Evolutionary conservation across 768 basidiomycete species (phyloP).

Genomic region (Serendipita vermifera): DNA sequence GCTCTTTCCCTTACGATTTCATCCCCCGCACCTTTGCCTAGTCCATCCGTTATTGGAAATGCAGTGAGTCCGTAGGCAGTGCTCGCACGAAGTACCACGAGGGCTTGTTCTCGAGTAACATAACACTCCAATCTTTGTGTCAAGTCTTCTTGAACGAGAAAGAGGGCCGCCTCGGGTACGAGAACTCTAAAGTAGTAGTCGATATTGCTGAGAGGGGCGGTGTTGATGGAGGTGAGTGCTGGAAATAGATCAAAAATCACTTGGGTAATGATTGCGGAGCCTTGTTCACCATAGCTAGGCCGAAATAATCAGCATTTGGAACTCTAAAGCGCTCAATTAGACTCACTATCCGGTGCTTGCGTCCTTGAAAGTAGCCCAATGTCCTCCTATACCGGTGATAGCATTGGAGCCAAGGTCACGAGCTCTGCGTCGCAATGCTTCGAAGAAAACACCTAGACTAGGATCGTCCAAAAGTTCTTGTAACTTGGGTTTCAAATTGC

Average conservation of each 20-base stretch:
- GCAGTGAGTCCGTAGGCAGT: constrained; percentile 71
- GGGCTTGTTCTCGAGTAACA: constrained; percentile 25
- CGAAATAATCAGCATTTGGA: constrained; percentile 2
- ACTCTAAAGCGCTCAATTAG: background rate
- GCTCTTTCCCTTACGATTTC: background rate
- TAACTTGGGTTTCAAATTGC: constrained; percentile 35
- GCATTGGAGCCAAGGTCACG: constrained; percentile 25
- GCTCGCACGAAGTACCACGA: constrained; percentile 57
- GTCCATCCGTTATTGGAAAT: constrained; percentile 55
- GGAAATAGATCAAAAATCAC: constrained; percentile 68
- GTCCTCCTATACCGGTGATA: constrained; percentile 53
- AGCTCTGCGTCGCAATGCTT: constrained; percentile 20
- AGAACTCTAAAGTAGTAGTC: constrained; percentile 76
- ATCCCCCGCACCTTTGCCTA: constrained; percentile 15
- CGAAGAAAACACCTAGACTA: constrained; percentile 19
- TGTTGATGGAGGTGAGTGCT: constrained; percentile 34
- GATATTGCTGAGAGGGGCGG: constrained; percentile 51
- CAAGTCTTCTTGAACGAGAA: constrained; percentile 69
- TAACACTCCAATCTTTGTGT: constrained; percentile 24
- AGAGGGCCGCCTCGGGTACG: constrained; percentile 76
- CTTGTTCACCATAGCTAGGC: constrained; percentile 78
- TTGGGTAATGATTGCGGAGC: constrained; percentile 67
- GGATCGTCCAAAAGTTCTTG: constrained; percentile 40
- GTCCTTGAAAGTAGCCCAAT: constrained; percentile 68
- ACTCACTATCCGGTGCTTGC: constrained; percentile 85